phyloP scores from a whole-genome alignment of 495 filamentous ascomycete species.

The Hyaloscypha finlandica region DNA sequence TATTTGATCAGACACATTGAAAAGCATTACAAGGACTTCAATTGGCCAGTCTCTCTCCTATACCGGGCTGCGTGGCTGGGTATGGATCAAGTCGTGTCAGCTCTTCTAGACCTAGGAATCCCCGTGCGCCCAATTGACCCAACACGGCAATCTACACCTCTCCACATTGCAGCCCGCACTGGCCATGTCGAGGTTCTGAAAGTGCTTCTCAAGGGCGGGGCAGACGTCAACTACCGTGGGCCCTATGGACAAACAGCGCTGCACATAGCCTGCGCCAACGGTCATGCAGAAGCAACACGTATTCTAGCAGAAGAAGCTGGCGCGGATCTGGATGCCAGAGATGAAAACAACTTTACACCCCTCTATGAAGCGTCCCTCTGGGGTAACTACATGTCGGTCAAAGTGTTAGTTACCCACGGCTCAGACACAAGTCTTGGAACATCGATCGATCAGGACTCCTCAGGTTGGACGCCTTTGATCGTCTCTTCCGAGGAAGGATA shows the following conservation, averaged over 20 bases:
- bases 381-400: not conserved
- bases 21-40: constrained; percentile 12
- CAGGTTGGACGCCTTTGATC: constrained; percentile 2
- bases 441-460: not conserved
- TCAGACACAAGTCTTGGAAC: not conserved
- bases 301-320: constrained; percentile 1
- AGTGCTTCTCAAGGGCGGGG: not conserved
- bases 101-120: constrained; percentile 4
- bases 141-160: not conserved
- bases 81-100: constrained; percentile 17
- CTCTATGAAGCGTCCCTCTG: constrained; percentile 1
- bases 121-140: constrained; percentile 2
- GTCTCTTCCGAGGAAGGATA: not conserved
- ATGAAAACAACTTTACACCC: constrained; percentile 2
- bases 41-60: constrained; percentile 18
- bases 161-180: constrained; percentile 5
- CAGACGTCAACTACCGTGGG: not conserved
- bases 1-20: constrained; percentile 2
- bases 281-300: constrained; percentile 3
- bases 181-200: constrained; percentile 12
- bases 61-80: constrained; percentile 22
- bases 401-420: not conserved
- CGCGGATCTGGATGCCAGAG: not conserved
- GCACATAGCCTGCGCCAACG: constrained; percentile 2
- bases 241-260: not conserved